Evolutionary conservation across 2,329 filamentous ascomycete species (phyloP).

Genomic region (Pseudogymnoascus sp.): DNA sequence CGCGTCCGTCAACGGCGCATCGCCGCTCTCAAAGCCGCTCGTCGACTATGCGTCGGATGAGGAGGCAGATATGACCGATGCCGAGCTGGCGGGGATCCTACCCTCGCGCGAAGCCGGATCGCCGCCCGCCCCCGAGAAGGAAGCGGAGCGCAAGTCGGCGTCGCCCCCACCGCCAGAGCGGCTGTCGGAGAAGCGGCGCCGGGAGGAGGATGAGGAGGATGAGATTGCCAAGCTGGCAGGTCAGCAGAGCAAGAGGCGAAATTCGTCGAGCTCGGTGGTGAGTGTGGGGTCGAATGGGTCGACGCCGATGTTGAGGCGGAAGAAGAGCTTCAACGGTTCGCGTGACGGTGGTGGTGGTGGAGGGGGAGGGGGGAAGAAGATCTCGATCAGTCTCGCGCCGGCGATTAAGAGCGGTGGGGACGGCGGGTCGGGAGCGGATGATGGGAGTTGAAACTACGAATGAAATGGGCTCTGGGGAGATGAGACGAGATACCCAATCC

Average conservation of each 20-base stretch:
- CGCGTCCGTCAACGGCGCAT: conserved; percentile 50
- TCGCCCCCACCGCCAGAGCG: conserved; percentile 56
- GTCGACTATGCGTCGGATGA: conserved; percentile 94
- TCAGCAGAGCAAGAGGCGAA: conserved; percentile 46
- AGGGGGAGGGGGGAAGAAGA: conserved; percentile 36
- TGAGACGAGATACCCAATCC: neutral
- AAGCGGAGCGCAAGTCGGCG: conserved; percentile 13
- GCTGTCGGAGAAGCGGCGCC: conserved; percentile 77
- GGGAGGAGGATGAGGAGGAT: conserved; percentile 91
- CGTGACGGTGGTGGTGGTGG: conserved; percentile 31
- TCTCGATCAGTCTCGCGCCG: conserved; percentile 49
- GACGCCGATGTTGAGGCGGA: conserved; percentile 34
- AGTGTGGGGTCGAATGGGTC: conserved; percentile 22
- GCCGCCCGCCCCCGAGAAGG: conserved; percentile 23
- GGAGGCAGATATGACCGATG: conserved; percentile 53
- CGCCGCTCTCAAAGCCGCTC: conserved; percentile 58
- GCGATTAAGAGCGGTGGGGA: conserved; percentile 27
- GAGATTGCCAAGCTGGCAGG: conserved; percentile 75
- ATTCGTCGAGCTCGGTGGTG: conserved; percentile 39
- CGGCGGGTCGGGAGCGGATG: conserved; percentile 18
- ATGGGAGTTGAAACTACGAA: conserved; percentile 15
- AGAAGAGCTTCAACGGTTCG: conserved; percentile 35
- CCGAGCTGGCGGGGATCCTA: conserved; percentile 10
- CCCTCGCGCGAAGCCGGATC: conserved; percentile 28
- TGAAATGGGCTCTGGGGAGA: neutral